These are phyloP conservation scores for Rhizopogon parksii DNA, from an alignment of 1,284 basidiomycete genomes.

Conservation along the genomic window DNA sequence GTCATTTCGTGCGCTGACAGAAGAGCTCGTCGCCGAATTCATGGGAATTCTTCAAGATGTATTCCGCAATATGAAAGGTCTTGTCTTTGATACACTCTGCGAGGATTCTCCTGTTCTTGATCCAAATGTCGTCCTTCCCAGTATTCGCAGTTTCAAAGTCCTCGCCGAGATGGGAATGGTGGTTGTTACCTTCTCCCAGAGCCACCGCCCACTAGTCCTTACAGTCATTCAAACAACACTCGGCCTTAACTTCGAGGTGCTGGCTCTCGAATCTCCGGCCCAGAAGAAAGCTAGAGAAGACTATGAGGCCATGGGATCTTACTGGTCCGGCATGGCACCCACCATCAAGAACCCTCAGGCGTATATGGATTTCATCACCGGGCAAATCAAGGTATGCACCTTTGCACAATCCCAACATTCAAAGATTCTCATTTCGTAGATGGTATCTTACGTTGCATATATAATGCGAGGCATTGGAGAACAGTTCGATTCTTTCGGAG, in stretches of 20 bases:
- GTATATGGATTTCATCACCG: conserved; percentile 86
- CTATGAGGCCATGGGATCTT: conserved; percentile 64
- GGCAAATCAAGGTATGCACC: conserved; percentile 82
- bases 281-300: conserved; percentile 82
- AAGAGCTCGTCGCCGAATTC: conserved; percentile 78
- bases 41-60: conserved; percentile 72
- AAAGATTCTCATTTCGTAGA: conserved; percentile 38
- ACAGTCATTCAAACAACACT: conserved; percentile 72
- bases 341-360: conserved; percentile 71
- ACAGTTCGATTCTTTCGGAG: conserved; percentile 72
- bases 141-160: conserved; percentile 88
- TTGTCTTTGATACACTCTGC: conserved; percentile 75
- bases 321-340: conserved; percentile 83
- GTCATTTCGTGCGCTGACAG: conserved; percentile 64
- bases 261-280: conserved; percentile 80
- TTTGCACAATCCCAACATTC: conserved; percentile 3
- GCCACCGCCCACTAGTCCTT: conserved; percentile 62
- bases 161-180: conserved; percentile 92
- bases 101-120: conserved; percentile 54
- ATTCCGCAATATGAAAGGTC: conserved; percentile 68
- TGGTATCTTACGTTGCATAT: conserved; percentile 91
- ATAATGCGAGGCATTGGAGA: conserved; percentile 72
- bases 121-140: conserved; percentile 53
- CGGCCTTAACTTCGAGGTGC: conserved; percentile 66
- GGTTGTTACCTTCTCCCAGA: conserved; percentile 88